Percentiles rank a stretch among this genome's conserved stretches.
Evolutionary conservation across 1,284 basidiomycete genomes (phyloP).

Genomic region (Leccinum ambiguum): DNA sequence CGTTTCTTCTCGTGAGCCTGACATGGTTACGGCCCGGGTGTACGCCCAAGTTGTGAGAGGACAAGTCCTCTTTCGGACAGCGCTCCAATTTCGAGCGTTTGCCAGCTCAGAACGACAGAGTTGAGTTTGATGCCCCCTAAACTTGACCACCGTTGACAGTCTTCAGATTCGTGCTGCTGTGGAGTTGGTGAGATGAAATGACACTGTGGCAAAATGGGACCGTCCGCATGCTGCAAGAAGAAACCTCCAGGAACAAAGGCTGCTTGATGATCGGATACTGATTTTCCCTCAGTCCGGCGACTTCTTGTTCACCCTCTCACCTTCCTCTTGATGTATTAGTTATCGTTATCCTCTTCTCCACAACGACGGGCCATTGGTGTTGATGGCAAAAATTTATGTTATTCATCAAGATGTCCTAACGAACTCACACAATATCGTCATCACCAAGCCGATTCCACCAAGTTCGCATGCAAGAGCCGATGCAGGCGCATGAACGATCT

Average conservation of each 20-base stretch:
- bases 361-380: neutral
- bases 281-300: neutral
- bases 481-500: conserved; percentile 15
- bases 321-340: neutral
- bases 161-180: neutral
- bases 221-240: neutral
- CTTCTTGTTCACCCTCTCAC: neutral
- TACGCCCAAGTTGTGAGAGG: neutral
- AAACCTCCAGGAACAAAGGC: neutral
- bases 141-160: conserved; percentile 6
- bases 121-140: conserved; percentile 11
- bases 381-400: neutral
- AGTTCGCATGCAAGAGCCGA: conserved; percentile 32
- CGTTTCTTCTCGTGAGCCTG: neutral
- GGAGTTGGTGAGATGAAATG: neutral
- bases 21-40: conserved; percentile 6
- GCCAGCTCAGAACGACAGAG: neutral
- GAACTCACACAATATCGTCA: too few species aligned
- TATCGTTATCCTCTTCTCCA: neutral
- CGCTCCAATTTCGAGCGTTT: too few species aligned
- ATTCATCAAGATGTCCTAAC: neutral
- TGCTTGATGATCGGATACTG: conserved; percentile 13
- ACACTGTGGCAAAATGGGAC: neutral
- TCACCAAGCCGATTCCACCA: conserved; percentile 44
- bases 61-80: neutral